Evolutionary conservation across 129 eudicot species (phyloP).

Genomic region (Oenanthe sinensis): DNA sequence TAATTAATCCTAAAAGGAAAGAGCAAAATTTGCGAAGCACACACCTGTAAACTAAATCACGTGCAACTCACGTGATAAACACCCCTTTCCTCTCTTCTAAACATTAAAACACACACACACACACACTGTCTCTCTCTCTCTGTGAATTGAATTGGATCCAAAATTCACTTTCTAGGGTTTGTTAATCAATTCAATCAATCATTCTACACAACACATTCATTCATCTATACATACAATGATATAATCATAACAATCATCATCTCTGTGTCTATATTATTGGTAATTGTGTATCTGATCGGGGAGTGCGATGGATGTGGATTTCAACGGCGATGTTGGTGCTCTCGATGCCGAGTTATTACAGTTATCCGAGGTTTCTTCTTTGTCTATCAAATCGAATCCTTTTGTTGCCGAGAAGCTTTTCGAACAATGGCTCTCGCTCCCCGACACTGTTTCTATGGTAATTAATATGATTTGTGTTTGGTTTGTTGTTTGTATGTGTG

Average conservation of each 20-base stretch:
- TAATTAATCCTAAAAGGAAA: no score
- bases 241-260: no score
- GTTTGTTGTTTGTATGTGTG: not conserved
- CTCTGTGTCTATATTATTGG: not conserved
- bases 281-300: not conserved
- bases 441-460: conserved; percentile 68
- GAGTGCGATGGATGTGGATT: conserved; percentile 69
- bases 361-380: conserved; percentile 72
- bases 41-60: not conserved
- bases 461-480: not conserved
- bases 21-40: not conserved
- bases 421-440: conserved; percentile 93
- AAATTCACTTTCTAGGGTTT: not conserved
- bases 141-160: not conserved
- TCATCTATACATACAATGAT: not conserved
- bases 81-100: not conserved
- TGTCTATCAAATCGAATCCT: conserved; percentile 73
- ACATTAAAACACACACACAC: no score
- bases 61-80: not conserved
- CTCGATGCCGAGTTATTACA: conserved; percentile 81
- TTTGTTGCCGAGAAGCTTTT: conserved; percentile 70
- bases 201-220: no score
- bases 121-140: no score
- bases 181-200: not conserved
- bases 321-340: conserved; percentile 53